These are phyloP conservation scores for Chaetomium cochliodes DNA, from an alignment of 495 filamentous ascomycete species.

Conservation along the genomic window DNA sequence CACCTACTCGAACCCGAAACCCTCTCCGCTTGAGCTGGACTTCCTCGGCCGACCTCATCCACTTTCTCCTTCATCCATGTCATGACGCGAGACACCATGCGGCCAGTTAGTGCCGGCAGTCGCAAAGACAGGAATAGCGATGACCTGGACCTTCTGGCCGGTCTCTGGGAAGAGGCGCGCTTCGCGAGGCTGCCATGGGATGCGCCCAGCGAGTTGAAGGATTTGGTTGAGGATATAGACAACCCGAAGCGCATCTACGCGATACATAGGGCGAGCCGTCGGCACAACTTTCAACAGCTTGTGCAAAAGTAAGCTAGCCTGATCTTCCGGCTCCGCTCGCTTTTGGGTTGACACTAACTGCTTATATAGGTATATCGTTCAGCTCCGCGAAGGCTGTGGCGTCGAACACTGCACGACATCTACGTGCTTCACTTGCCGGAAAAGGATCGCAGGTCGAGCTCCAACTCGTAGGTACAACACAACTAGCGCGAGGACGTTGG, in stretches of 20 bases:
- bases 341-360: conserved; percentile 23
- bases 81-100: conserved; percentile 53
- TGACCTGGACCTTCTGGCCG: conserved; percentile 44
- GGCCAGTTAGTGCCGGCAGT: conserved; percentile 34
- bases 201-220: conserved; percentile 52
- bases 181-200: conserved; percentile 53
- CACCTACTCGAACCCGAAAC: neutral
- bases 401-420: conserved; percentile 66
- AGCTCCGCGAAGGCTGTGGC: conserved; percentile 80
- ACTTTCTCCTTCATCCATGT: conserved; percentile 38
- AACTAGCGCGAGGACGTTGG: conserved; percentile 72
- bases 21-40: neutral
- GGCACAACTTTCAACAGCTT: conserved; percentile 54
- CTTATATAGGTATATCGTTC: conserved; percentile 67
- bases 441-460: conserved; percentile 58
- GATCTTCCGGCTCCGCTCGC: conserved; percentile 1
- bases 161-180: conserved; percentile 52
- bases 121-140: conserved; percentile 13
- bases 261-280: conserved; percentile 50
- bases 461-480: conserved; percentile 71
- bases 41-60: neutral
- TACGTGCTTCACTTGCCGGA: conserved; percentile 78
- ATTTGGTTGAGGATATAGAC: conserved; percentile 50
- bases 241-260: conserved; percentile 54
- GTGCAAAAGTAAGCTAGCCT: conserved; percentile 50